Conservation (phyloP, 2,329 filamentous ascomycete genomes). For the Venturia effusa region DNA sequence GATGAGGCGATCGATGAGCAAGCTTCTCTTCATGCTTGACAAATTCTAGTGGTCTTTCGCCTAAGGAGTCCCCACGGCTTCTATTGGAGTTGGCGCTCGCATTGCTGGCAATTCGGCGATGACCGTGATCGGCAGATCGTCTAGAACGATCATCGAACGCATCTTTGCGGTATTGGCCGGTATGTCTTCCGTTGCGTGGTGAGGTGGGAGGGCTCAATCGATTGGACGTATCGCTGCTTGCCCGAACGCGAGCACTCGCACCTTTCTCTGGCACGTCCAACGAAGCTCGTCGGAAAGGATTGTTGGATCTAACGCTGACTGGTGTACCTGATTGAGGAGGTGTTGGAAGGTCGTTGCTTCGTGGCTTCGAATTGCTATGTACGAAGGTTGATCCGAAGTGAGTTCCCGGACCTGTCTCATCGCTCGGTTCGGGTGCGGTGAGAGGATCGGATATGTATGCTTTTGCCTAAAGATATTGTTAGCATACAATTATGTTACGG, state of each 20-base stretch:
- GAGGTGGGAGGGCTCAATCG: neutral
- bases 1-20: conserved; percentile 56
- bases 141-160: neutral
- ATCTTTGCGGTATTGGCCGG: conserved; percentile 2
- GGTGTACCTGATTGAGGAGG: conserved; percentile 5
- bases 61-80: conserved; percentile 21
- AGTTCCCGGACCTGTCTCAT: conserved; percentile 54
- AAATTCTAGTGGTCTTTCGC: conserved; percentile 49
- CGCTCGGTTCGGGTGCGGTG: conserved; percentile 54
- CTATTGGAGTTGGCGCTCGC: neutral
- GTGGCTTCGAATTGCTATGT: conserved; percentile 17
- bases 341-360: conserved; percentile 13
- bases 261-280: neutral
- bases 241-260: neutral
- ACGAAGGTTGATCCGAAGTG: conserved; percentile 41
- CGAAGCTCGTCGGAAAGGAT: conserved; percentile 29
- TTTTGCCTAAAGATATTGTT: conserved; percentile 40
- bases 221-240: conserved; percentile 2
- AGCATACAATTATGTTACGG: neutral
- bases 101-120: neutral
- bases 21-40: conserved; percentile 51
- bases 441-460: conserved; percentile 61
- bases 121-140: neutral
- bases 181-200: neutral
- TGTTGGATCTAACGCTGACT: conserved; percentile 23